These are phyloP conservation scores for Aegilops umbellulata DNA, from an alignment of 176 grass and related monocot species.

Conservation along the genomic window DNA sequence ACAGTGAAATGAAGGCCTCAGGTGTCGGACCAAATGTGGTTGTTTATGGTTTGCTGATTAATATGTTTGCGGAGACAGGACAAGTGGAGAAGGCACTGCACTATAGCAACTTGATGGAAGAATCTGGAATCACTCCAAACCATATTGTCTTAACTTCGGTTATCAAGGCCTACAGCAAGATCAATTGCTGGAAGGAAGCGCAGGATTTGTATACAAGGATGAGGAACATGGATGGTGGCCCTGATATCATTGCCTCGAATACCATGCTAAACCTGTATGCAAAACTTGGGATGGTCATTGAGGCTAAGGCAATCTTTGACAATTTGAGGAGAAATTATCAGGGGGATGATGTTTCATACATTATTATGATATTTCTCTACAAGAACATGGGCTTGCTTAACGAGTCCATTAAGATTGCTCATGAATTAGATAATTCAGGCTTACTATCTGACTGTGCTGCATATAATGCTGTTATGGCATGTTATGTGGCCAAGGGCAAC, in stretches of 20 bases:
- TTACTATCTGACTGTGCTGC: conserved; percentile 57
- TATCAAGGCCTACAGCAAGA: conserved; percentile 64
- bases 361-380: conserved; percentile 65
- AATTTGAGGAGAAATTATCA: conserved; percentile 40
- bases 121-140: conserved; percentile 54
- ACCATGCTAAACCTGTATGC: conserved; percentile 76
- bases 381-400: conserved; percentile 68
- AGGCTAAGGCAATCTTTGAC: conserved; percentile 64
- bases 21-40: conserved; percentile 60
- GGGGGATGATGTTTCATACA: conserved; percentile 57
- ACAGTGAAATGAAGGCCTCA: conserved; percentile 54
- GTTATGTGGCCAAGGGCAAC: conserved; percentile 45
- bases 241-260: conserved; percentile 70
- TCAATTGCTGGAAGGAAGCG: conserved; percentile 66
- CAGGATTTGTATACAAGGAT: conserved; percentile 59
- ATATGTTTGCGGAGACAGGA: conserved; percentile 60
- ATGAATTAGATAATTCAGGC: conserved; percentile 56
- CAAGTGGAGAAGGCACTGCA: conserved; percentile 52
- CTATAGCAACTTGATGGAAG: conserved; percentile 55
- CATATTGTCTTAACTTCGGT: conserved; percentile 55
- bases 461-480: conserved; percentile 61
- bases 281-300: conserved; percentile 63
- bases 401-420: conserved; percentile 43
- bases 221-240: conserved; percentile 50
- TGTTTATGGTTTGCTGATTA: conserved; percentile 59